phyloP scores from a whole-genome alignment of 2,329 filamentous ascomycete genomes.

The Hypomyces perniciosus region DNA sequence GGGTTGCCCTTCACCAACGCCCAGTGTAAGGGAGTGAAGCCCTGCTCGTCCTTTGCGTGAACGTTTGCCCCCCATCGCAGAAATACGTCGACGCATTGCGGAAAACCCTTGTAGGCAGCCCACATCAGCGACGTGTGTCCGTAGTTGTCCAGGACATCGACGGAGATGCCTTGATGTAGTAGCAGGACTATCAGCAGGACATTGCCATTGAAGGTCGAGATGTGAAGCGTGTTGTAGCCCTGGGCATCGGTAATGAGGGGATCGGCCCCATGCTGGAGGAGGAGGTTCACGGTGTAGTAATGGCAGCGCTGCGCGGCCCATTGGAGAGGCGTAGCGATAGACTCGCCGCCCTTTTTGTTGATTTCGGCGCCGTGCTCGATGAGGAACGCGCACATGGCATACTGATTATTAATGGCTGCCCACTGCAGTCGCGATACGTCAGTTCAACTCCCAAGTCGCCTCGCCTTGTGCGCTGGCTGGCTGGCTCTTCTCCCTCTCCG shows the following conservation, averaged over 20 bases:
- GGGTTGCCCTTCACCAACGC: conserved; percentile 88
- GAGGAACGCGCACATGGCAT: conserved; percentile 93
- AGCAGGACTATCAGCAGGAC: conserved; percentile 83
- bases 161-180: conserved; percentile 89
- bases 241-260: conserved; percentile 88
- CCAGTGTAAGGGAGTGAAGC: conserved; percentile 94
- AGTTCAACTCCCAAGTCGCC: background rate
- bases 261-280: conserved; percentile 87
- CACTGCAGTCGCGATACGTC: conserved; percentile 52
- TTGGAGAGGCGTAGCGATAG: conserved; percentile 85
- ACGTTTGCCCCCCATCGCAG: conserved; percentile 93
- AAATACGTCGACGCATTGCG: conserved; percentile 85
- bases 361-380: conserved; percentile 80
- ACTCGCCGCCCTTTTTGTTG: conserved; percentile 93
- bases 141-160: conserved; percentile 83
- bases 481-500: background rate
- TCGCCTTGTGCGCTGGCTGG: background rate
- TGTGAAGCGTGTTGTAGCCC: conserved; percentile 96
- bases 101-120: conserved; percentile 96
- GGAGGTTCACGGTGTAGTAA: conserved; percentile 91
- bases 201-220: conserved; percentile 95
- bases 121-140: conserved; percentile 97
- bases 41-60: conserved; percentile 82
- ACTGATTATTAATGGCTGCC: conserved; percentile 98
- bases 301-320: conserved; percentile 97